These are phyloP conservation scores for Aspergillus novoparasiticus DNA, from an alignment of 2,329 filamentous ascomycete genomes.

Conservation along the genomic window DNA sequence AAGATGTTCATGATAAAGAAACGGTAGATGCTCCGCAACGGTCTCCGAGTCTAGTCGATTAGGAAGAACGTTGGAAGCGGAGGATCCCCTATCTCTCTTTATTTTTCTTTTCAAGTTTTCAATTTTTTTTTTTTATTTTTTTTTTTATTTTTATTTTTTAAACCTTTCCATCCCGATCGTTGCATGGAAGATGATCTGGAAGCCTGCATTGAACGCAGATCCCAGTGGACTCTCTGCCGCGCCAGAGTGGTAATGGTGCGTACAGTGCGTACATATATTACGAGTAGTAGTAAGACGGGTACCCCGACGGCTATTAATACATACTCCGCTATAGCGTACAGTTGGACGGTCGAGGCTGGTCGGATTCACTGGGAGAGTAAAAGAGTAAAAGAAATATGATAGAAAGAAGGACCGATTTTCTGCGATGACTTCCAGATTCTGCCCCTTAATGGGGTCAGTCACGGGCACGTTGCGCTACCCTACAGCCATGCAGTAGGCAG, in stretches of 20 bases:
- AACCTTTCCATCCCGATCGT: not conserved
- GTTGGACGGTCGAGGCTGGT: not conserved
- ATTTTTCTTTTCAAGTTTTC: no score
- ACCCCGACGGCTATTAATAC: not conserved
- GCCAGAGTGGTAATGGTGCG: not conserved
- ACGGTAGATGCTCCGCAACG: not conserved
- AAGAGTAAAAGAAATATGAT: not conserved
- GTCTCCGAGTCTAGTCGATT: not conserved
- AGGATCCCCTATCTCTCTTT: not conserved
- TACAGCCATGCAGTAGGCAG: not conserved
- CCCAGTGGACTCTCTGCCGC: not conserved
- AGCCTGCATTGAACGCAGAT: conserved; percentile 1
- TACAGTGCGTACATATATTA: not conserved
- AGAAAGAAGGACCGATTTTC: not conserved
- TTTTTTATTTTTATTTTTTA: not conserved
- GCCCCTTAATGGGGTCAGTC: not conserved
- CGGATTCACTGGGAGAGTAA: not conserved
- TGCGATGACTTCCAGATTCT: not conserved
- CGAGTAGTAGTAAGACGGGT: not conserved
- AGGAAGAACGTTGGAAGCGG: not conserved
- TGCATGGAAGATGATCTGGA: not conserved
- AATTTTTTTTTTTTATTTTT: not conserved
- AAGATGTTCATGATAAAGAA: not conserved
- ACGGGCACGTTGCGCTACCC: not conserved
- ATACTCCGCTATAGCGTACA: not conserved